A percentile compares a stretch with the other conserved stretches of the same genome.
Evolutionary conservation across 352 stramenopile genomes (phyloP).

Genomic region (Phytophthora pini): DNA sequence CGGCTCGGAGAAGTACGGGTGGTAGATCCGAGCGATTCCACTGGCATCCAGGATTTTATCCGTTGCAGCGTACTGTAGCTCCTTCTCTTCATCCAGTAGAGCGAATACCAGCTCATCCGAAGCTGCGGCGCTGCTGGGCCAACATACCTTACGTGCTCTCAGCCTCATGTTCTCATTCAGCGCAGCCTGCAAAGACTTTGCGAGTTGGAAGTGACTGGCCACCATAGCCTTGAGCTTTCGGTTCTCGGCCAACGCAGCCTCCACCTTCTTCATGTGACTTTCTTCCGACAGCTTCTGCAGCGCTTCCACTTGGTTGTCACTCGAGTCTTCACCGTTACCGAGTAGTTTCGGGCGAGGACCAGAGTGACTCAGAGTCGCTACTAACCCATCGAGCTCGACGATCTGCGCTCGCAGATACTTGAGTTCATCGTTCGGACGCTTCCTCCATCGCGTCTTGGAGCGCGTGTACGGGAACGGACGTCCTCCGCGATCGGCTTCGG

Average conservation of each 20-base stretch:
- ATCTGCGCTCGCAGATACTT: conserved; percentile 37
- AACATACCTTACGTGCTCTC: conserved; percentile 27
- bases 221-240: conserved; percentile 26
- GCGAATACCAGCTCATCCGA: conserved; percentile 41
- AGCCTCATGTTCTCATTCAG: conserved; percentile 32
- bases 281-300: conserved; percentile 12
- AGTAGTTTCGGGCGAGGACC: background rate
- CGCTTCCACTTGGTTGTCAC: conserved; percentile 10
- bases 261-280: conserved; percentile 12
- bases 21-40: conserved; percentile 26
- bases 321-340: background rate
- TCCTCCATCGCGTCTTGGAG: conserved; percentile 34
- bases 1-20: conserved; percentile 25
- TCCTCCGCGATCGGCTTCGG: conserved; percentile 7
- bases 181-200: conserved; percentile 20
- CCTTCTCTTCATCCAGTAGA: conserved; percentile 37
- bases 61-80: conserved; percentile 28
- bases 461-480: conserved; percentile 30
- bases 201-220: conserved; percentile 21
- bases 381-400: conserved; percentile 23
- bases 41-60: conserved; percentile 32
- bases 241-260: conserved; percentile 29
- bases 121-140: conserved; percentile 19
- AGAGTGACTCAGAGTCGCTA: conserved; percentile 15
- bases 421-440: conserved; percentile 42